Conservation (phyloP, 257 asterid species). For the Solanum tacnaense region DNA sequence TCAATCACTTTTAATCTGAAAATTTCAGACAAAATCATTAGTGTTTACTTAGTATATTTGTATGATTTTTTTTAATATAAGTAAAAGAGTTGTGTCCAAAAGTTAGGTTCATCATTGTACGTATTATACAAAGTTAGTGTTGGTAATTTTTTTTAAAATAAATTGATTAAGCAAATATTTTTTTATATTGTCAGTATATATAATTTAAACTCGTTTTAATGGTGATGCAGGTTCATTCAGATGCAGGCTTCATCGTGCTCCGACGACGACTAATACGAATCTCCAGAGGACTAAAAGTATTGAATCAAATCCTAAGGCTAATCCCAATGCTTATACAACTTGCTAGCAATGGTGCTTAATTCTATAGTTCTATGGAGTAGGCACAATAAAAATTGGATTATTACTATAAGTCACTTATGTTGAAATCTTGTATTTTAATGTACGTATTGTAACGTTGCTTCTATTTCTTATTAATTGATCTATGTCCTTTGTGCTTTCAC, state of each 20-base stretch:
- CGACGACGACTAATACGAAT: neutral
- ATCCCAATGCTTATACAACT: neutral
- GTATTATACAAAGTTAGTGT: neutral
- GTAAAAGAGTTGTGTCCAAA: neutral
- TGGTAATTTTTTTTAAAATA: neutral
- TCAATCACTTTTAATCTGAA: neutral
- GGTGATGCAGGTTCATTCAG: constrained; percentile 8
- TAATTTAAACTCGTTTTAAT: neutral
- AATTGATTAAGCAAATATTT: neutral
- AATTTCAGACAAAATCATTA: neutral
- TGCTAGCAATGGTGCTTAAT: neutral
- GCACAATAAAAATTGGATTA: neutral
- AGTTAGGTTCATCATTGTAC: neutral
- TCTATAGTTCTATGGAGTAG: neutral
- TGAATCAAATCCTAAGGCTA: constrained; percentile 13
- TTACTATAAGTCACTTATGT: neutral
- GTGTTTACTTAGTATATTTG: neutral
- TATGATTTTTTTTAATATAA: neutral
- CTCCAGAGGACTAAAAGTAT: constrained; percentile 57
- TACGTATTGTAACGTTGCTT: neutral
- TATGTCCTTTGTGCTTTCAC: neutral
- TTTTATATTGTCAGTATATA: neutral
- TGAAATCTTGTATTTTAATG: neutral
- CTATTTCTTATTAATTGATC: neutral
- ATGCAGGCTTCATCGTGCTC: constrained; percentile 64